Conservation (phyloP, 2,329 filamentous ascomycete genomes). For the Colletotrichum tropicale region DNA sequence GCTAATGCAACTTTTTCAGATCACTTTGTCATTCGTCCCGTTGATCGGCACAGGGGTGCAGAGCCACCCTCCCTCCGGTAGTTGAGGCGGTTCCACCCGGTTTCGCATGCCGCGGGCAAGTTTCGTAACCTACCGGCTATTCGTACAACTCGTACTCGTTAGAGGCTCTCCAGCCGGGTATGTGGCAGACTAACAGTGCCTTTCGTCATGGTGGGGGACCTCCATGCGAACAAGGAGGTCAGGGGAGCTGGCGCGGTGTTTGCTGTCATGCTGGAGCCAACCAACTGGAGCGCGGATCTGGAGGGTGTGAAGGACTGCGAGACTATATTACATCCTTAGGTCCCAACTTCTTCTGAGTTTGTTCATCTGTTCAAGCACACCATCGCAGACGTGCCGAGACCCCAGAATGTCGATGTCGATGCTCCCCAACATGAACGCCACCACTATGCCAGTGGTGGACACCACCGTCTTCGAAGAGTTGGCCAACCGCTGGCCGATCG, state of each 20-base stretch:
- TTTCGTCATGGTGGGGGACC: not conserved
- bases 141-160: not conserved
- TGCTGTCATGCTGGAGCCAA: not conserved
- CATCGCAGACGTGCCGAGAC: not conserved
- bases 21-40: not conserved
- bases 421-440: not conserved
- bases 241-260: not conserved
- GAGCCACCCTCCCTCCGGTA: not conserved
- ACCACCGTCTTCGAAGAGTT: not conserved
- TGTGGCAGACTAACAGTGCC: not conserved
- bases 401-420: not conserved
- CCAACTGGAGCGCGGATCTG: not conserved
- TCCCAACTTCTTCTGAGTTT: not conserved
- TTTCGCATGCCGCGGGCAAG: not conserved
- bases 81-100: not conserved
- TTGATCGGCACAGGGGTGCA: not conserved
- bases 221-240: not conserved
- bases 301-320: not conserved
- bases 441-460: not conserved
- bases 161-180: not conserved
- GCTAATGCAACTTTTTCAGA: not conserved
- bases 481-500: not conserved
- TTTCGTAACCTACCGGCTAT: not conserved
- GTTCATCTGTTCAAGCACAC: not conserved
- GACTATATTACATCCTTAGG: not conserved